phyloP scores from a whole-genome alignment of 768 basidiomycete genomes.

The Pilatotrama ljubarskyi region DNA sequence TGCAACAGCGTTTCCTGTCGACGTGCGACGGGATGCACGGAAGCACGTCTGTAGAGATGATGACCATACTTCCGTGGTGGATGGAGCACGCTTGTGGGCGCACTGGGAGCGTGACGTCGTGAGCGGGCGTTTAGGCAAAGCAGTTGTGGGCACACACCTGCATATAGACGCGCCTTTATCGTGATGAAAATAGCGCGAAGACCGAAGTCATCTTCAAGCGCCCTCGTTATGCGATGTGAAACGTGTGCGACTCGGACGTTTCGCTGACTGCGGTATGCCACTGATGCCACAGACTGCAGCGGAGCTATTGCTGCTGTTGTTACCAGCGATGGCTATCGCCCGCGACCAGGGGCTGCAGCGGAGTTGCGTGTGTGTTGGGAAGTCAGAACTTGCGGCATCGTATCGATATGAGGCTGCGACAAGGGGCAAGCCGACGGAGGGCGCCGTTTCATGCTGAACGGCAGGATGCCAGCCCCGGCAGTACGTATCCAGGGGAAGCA shows the following conservation, averaged over 20 bases:
- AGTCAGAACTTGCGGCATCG: too few relatives aligned
- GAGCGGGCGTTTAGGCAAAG: background rate
- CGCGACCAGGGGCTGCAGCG: too few relatives aligned
- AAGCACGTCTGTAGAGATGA: background rate
- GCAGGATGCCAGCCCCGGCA: too few relatives aligned
- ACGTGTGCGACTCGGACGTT: background rate
- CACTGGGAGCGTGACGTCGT: background rate
- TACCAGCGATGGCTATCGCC: background rate
- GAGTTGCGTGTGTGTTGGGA: too few relatives aligned
- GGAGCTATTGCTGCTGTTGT: background rate
- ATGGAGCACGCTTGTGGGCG: too few relatives aligned
- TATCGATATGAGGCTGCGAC: too few relatives aligned
- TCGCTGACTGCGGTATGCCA: background rate
- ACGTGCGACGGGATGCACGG: background rate
- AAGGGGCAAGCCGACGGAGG: too few relatives aligned
- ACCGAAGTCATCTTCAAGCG: background rate
- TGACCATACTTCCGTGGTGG: background rate
- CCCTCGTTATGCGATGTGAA: background rate
- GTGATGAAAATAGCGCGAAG: background rate
- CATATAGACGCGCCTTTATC: background rate
- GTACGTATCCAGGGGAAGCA: too few relatives aligned
- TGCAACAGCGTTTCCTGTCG: background rate
- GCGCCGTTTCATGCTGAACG: too few relatives aligned
- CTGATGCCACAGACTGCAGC: background rate
- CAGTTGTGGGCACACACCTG: background rate